Evolutionary conservation across 352 stramenopile species (phyloP), one percentile per base, ranked within the genome.

Genomic region (Phytophthora brassicae): DNA sequence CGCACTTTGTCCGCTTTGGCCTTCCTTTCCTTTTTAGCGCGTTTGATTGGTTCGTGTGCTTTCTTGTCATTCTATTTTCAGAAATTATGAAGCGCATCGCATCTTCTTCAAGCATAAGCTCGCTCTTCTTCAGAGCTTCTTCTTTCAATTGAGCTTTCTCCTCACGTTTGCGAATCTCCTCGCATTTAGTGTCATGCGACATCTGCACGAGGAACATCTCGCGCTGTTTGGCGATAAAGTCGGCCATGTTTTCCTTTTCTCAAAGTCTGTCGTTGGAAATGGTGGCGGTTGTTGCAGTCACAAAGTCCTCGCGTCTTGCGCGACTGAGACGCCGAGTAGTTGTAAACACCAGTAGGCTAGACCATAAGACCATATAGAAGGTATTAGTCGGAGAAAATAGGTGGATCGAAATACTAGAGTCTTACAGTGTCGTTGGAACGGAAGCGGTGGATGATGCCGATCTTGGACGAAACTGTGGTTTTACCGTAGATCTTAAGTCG

Each of bases 41-140:
- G 75, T 52, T 98, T 98, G 60, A 98, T 98, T 3, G 95, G 94
- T 53, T 97, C 92, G 66, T 98, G 90, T n/a, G 95, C 92, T 62
- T 98, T 98, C 63, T 96, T 97, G 81, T 98, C 95, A 64, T 98
- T 98, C 59, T 98, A 94, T 60, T 98, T 98, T n/a, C 98, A 62
- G 35, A 98, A 98, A 13, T 92, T 97, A 63, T 98, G 52, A 98
- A 98, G 16, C 91, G 83, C 42, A 98, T 90, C 6, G 94, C 92
- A 54, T 98, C 95, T 68, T 98, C 90, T 73, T 98, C 95, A 0
- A 98, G 79, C 93, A 98, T 98, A 24, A 97, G 66, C 66, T 98
- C 94, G 47, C 86, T 97, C 68, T 98, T 98, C 64, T 96, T 95
- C 16, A 98, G 76, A 4, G 91, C 95, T 59, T 98, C 90, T 52